These are phyloP conservation scores for Rubroboletus satanas DNA, from an alignment of 768 basidiomycete genomes.

Conservation along the genomic window DNA sequence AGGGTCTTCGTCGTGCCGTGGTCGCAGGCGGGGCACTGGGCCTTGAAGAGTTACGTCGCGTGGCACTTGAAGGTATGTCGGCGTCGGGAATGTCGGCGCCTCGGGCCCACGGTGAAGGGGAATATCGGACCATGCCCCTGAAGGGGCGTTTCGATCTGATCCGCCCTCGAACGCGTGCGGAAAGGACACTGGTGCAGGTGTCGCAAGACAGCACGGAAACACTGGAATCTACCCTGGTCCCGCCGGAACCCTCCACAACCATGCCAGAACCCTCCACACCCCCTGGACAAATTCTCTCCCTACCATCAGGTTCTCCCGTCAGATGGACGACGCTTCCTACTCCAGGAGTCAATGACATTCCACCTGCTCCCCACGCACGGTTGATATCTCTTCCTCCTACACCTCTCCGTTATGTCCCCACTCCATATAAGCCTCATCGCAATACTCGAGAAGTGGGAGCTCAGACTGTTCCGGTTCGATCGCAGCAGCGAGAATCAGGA, in stretches of 20 bases:
- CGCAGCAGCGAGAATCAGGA: constrained; percentile 10
- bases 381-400: constrained; percentile 47
- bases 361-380: constrained; percentile 55
- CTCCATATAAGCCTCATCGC: constrained; percentile 15
- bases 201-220: constrained; percentile 3
- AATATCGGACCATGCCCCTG: constrained; percentile 78
- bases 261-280: constrained; percentile 37
- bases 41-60: constrained; percentile 38
- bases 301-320: constrained; percentile 33
- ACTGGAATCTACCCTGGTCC: constrained; percentile 17
- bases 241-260: constrained; percentile 1
- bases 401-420: constrained; percentile 21
- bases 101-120: constrained; percentile 48
- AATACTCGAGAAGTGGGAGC: constrained; percentile 18
- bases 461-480: constrained; percentile 22
- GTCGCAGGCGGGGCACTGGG: constrained; percentile 32
- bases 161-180: constrained; percentile 37
- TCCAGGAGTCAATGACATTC: constrained; percentile 58
- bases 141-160: constrained; percentile 89
- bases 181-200: constrained; percentile 10
- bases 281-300: constrained; percentile 26
- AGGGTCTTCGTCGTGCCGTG: neutral
- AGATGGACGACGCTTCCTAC: constrained; percentile 56
- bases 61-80: constrained; percentile 31
- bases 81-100: constrained; percentile 7